A percentile compares a stretch with the other conserved stretches of the same genome.
These are phyloP conservation scores for Neocucurbitaria cava DNA, from an alignment of 2,329 filamentous ascomycete genomes.

Conservation along the genomic window DNA sequence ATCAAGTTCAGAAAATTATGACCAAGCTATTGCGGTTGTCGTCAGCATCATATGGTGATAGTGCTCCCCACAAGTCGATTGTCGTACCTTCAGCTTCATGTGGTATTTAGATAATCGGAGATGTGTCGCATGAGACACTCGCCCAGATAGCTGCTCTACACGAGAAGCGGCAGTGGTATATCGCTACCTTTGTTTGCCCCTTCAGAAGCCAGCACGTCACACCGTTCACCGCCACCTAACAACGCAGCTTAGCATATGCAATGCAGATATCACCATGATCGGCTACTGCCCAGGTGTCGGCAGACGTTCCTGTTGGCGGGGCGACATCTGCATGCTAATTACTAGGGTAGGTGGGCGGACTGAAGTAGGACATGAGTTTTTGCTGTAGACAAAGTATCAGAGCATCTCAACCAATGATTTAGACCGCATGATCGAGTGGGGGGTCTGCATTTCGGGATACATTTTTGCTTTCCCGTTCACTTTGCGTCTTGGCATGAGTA, in stretches of 20 bases:
- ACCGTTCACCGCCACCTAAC: conserved; percentile 19
- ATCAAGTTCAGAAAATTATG: background rate
- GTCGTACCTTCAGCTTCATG: background rate
- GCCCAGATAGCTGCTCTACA: background rate
- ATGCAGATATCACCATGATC: background rate
- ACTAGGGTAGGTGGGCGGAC: background rate
- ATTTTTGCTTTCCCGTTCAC: background rate
- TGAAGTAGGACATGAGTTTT: background rate
- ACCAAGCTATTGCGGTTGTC: background rate
- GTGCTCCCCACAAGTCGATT: background rate
- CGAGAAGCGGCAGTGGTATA: conserved; percentile 4
- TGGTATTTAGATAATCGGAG: background rate
- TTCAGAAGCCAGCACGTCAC: conserved; percentile 21
- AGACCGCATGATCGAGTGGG: background rate
- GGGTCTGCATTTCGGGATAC: background rate
- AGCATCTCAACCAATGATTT: background rate
- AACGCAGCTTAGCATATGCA: background rate
- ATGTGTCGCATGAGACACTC: background rate
- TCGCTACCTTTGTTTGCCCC: conserved; percentile 13
- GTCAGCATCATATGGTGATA: background rate
- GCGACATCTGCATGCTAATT: background rate
- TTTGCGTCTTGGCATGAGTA: background rate
- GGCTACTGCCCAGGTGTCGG: background rate
- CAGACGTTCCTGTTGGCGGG: background rate
- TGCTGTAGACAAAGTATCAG: background rate